Percentiles rank a stretch among this genome's conserved stretches.
Evolutionary conservation across 257 asterid genomes (phyloP).

Genomic region (Solanum sejunctum): DNA sequence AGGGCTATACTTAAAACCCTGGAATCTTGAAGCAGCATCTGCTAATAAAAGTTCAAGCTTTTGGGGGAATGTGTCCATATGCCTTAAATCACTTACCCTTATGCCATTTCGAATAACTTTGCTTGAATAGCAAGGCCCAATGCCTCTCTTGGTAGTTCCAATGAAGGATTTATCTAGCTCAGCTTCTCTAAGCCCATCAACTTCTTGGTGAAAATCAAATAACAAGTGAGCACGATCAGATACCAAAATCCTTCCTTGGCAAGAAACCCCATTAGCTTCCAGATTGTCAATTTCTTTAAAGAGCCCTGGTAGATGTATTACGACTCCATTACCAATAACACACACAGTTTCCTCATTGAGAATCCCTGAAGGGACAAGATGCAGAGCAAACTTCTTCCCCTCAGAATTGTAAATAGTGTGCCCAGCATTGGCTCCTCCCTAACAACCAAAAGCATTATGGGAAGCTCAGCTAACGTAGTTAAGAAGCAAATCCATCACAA

Average conservation of each 20-base stretch:
- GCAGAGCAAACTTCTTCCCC: slow-evolving; percentile 93
- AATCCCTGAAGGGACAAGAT: slow-evolving; percentile 94
- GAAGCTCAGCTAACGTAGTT: not conserved
- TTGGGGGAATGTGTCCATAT: slow-evolving; percentile 88
- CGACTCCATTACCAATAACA: slow-evolving; percentile 84
- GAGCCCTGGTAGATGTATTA: slow-evolving; percentile 79
- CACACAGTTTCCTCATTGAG: slow-evolving; percentile 33
- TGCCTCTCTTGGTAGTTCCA: slow-evolving; percentile 94
- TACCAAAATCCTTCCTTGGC: slow-evolving; percentile 77
- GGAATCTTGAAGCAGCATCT: slow-evolving; percentile 84
- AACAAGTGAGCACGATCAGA: slow-evolving; percentile 91
- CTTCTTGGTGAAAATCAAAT: slow-evolving; percentile 83
- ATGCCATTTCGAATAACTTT: slow-evolving; percentile 88
- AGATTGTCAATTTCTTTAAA: slow-evolving; percentile 80
- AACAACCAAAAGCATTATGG: not conserved
- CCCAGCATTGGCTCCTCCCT: slow-evolving; percentile 99
- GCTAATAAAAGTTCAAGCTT: slow-evolving; percentile 75
- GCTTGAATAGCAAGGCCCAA: slow-evolving; percentile 95
- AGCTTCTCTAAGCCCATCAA: slow-evolving; percentile 85
- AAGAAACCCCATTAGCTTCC: slow-evolving; percentile 74
- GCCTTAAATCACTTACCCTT: slow-evolving; percentile 89
- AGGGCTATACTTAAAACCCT: slow-evolving; percentile 57
- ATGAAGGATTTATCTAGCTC: slow-evolving; percentile 87
- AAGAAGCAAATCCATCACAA: not conserved
- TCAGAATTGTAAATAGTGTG: slow-evolving; percentile 93